Evolutionary conservation across 2,329 filamentous ascomycete genomes (phyloP).

Genomic region (Paecilomyces niveus): DNA sequence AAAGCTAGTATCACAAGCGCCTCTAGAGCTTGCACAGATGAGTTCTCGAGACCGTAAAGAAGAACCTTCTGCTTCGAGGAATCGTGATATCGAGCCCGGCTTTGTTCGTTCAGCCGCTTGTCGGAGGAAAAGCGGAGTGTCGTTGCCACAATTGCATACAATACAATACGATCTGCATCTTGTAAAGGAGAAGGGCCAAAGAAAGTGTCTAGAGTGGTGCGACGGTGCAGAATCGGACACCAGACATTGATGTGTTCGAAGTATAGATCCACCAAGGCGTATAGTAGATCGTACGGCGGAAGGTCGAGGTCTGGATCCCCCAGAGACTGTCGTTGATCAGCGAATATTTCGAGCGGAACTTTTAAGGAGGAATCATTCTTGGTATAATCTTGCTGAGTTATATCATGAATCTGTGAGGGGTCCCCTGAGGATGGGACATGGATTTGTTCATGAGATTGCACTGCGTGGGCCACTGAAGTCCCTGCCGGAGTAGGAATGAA

Average conservation of each 20-base stretch:
- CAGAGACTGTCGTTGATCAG: conserved; percentile 41
- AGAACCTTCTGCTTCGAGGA: conserved; percentile 80
- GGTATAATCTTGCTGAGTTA: conserved; percentile 31
- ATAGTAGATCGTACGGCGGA: conserved; percentile 67
- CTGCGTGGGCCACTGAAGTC: conserved; percentile 19
- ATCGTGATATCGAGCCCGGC: conserved; percentile 67
- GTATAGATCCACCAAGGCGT: conserved; percentile 66
- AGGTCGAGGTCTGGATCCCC: conserved; percentile 56
- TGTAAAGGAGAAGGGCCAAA: conserved; percentile 72
- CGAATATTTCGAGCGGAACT: conserved; percentile 52
- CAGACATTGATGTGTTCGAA: conserved; percentile 76
- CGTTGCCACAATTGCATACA: conserved; percentile 85
- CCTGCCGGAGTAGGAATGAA: conserved; percentile 28
- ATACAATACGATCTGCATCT: conserved; percentile 71
- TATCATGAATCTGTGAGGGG: conserved; percentile 17
- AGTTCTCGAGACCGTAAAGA: conserved; percentile 81
- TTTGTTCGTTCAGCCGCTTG: conserved; percentile 63
- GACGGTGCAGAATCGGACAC: conserved; percentile 85
- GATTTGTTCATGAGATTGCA: conserved; percentile 15
- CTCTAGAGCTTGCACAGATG: conserved; percentile 79
- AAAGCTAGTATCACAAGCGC: conserved; percentile 80
- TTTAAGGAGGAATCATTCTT: conserved; percentile 46
- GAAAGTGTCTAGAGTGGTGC: conserved; percentile 71
- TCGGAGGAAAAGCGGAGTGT: conserved; percentile 80
- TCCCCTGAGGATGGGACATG: conserved; percentile 14